Percentiles rank a stretch among this genome's conserved stretches.
Evolutionary conservation across 495 filamentous ascomycete species (phyloP).

Genomic region (Penicillium cosmopolitanum): DNA sequence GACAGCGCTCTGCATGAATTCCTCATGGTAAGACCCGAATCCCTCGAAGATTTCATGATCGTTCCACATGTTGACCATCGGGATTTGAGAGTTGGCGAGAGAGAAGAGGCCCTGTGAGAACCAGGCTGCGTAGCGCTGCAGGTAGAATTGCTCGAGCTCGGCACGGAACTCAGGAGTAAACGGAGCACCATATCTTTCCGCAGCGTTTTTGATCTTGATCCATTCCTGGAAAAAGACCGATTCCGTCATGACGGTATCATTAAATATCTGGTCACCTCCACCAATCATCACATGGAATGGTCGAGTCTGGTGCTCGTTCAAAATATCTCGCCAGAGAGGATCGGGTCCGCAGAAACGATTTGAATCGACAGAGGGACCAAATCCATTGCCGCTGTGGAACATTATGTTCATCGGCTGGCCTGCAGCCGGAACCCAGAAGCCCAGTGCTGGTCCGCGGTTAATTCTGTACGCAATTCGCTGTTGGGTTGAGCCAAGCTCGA

Average conservation of each 20-base stretch:
- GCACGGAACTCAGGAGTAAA: constrained; percentile 79
- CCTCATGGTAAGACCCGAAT: constrained; percentile 88
- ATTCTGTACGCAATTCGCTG: constrained; percentile 93
- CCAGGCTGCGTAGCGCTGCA: constrained; percentile 85
- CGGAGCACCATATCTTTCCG: constrained; percentile 72
- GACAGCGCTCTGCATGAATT: constrained; percentile 89
- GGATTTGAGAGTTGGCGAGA: constrained; percentile 90
- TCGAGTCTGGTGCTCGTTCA: constrained; percentile 87
- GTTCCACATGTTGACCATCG: constrained; percentile 98
- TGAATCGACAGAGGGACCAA: constrained; percentile 78
- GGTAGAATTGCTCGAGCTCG: constrained; percentile 84
- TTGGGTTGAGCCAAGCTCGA: constrained; percentile 77
- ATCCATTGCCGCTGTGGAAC: constrained; percentile 98
- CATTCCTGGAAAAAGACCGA: constrained; percentile 77
- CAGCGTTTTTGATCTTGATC: constrained; percentile 77
- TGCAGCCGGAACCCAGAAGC: constrained; percentile 91
- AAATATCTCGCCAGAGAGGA: constrained; percentile 93
- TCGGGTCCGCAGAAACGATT: constrained; percentile 86
- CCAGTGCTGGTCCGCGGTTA: constrained; percentile 84
- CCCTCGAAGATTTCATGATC: constrained; percentile 99
- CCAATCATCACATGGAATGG: constrained; percentile 99
- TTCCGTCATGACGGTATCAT: constrained; percentile 77
- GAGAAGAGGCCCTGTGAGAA: constrained; percentile 95
- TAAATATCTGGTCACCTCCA: constrained; percentile 96
- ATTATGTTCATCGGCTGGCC: constrained; percentile 96